Evolutionary conservation across 2,329 filamentous ascomycete species (phyloP).

Genomic region (Achaetomium macrosporum): DNA sequence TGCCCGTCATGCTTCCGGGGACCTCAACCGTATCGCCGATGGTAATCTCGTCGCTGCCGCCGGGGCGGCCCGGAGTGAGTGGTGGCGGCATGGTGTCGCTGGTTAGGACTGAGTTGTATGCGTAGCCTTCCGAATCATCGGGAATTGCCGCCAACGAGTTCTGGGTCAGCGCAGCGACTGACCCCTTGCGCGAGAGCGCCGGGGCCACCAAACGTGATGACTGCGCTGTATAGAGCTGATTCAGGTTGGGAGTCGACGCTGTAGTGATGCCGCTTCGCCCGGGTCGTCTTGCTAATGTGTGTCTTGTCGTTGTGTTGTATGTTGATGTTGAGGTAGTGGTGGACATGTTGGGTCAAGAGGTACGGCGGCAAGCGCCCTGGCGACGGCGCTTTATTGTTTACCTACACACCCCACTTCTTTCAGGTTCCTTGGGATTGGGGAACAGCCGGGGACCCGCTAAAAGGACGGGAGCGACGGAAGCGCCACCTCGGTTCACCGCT

Average conservation of each 20-base stretch:
- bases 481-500: no score
- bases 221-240: constrained; percentile 13
- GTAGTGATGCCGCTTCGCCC: constrained; percentile 39
- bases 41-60: constrained; percentile 50
- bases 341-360: constrained; percentile 26
- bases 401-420: constrained; percentile 15
- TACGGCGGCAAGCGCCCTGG: constrained; percentile 16
- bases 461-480: not conserved
- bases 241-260: constrained; percentile 34
- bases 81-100: constrained; percentile 48
- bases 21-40: constrained; percentile 86
- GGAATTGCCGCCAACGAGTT: constrained; percentile 59
- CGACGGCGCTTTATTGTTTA: constrained; percentile 23
- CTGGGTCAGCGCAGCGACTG: constrained; percentile 62
- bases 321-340: constrained; percentile 33
- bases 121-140: constrained; percentile 61
- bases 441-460: constrained; percentile 4
- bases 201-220: constrained; percentile 39
- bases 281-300: constrained; percentile 39
- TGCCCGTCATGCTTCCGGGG: constrained; percentile 86
- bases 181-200: constrained; percentile 62
- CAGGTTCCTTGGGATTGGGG: not conserved
- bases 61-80: constrained; percentile 45
- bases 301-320: constrained; percentile 30
- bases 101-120: constrained; percentile 47